These are phyloP conservation scores for Inga leiocalycina DNA, from an alignment of 306 rosid species.

Conservation along the genomic window DNA sequence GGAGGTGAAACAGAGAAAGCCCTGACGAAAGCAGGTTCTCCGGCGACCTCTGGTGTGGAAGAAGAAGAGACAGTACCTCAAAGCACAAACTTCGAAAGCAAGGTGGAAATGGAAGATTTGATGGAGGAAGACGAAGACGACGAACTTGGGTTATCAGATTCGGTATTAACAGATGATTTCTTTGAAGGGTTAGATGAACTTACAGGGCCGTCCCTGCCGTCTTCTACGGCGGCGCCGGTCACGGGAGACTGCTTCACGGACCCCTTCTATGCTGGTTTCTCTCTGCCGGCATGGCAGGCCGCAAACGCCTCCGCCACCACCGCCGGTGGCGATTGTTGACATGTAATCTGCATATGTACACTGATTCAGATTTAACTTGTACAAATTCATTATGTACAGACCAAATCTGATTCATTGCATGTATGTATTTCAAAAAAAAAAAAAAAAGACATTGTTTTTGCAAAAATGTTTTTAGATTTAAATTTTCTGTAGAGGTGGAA, in stretches of 20 bases:
- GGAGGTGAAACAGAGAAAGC: slow-evolving; percentile 38
- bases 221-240: neutral
- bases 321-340: slow-evolving; percentile 53
- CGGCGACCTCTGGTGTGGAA: slow-evolving; percentile 53
- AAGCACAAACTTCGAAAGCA: slow-evolving; percentile 57
- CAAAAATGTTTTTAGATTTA: neutral
- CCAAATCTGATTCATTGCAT: neutral
- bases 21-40: slow-evolving; percentile 45
- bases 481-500: slow-evolving; percentile 37
- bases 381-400: neutral
- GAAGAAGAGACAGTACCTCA: slow-evolving; percentile 38
- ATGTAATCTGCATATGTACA: neutral
- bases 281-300: slow-evolving; percentile 59
- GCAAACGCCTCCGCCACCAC: slow-evolving; percentile 61
- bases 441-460: slow-evolving; percentile 8
- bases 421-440: neutral
- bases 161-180: slow-evolving; percentile 72
- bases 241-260: slow-evolving; percentile 64
- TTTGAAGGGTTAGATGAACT: slow-evolving; percentile 75
- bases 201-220: slow-evolving; percentile 32
- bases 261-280: slow-evolving; percentile 49
- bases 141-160: slow-evolving; percentile 63
- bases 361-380: neutral
- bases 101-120: slow-evolving; percentile 65
- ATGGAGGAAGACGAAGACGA: slow-evolving; percentile 75